phyloP scores from a whole-genome alignment of 768 basidiomycete genomes.

The Mycena metata region DNA sequence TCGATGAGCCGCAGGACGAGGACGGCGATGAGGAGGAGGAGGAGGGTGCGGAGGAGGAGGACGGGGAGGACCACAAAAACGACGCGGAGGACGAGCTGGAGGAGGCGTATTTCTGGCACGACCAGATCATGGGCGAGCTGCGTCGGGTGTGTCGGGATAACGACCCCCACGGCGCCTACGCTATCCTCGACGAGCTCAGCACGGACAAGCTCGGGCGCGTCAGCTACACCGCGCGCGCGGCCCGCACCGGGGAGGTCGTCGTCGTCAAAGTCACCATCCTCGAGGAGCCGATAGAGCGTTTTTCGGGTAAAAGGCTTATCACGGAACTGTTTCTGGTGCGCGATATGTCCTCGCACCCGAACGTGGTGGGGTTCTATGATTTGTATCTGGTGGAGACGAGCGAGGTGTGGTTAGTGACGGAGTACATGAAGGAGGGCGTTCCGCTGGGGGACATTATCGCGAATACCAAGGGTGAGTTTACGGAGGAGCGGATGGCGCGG shows the following conservation, averaged over 20 bases:
- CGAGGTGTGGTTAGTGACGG: conserved; percentile 85
- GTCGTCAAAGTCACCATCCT: conserved; percentile 48
- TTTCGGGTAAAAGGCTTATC: conserved; percentile 82
- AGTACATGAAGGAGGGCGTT: conserved; percentile 83
- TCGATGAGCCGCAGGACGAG: conserved; percentile 16
- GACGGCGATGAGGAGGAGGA: conserved; percentile 25
- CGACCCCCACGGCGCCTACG: conserved; percentile 54
- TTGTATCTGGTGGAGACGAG: conserved; percentile 72
- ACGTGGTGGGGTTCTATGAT: conserved; percentile 81
- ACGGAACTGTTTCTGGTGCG: conserved; percentile 86
- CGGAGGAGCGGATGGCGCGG: conserved; percentile 78
- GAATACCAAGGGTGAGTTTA: conserved; percentile 68
- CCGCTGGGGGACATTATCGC: conserved; percentile 80
- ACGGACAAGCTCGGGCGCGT: conserved; percentile 54
- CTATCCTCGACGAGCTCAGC: conserved; percentile 63
- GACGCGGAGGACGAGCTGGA: conserved; percentile 29
- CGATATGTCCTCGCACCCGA: conserved; percentile 82
- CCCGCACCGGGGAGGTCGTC: conserved; percentile 42
- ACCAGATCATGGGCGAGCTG: conserved; percentile 49
- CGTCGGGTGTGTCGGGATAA: conserved; percentile 46
- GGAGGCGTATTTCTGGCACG: conserved; percentile 48
- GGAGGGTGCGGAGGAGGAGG: conserved; percentile 19
- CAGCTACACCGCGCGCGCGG: conserved; percentile 46
- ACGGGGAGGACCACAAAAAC: conserved; percentile 27
- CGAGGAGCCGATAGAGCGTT: conserved; percentile 68